Base-by-base conservation (phyloP, 2,329 filamentous ascomycete species). In the Dothistroma pini region DNA sequence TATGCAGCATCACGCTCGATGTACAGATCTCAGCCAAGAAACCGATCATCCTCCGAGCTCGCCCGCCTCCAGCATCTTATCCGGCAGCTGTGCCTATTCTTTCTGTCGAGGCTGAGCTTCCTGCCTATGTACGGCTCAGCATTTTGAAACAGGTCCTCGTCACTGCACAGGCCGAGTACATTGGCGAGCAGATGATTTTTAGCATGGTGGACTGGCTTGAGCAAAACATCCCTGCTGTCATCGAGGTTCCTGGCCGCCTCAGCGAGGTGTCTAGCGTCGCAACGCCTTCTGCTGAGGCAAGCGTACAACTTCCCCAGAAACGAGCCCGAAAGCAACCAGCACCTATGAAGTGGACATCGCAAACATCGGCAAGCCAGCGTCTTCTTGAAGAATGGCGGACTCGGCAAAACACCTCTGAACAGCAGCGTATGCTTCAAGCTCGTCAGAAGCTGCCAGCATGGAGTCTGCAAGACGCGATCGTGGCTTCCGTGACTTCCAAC, bases 181-280 rank as follows among this genome's bases (percentile, higher is more conserved):
- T 88, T 14, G 93, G 91, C 25, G 91, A 96, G 71, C 90, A 91
- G 44, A 96, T 96, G 89, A 84, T 97, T 12, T 97, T 93, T 75
- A 90, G 90, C 66, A 82, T 96, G 12, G 84, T 93, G 56, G 93
- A 96, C 76, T 97, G 93, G 93, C 78, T 97, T 4, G 93, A 97
- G 73, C 86, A 89, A 65, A 88, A 92, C 66, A 86, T 96, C 64
- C 88, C 91, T 60, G 77, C 77, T n/a, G 90, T 97, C 59, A 88
- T 97, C 57, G 87, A 93, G 63, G 85, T 89, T 60, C 95, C 95
- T 0, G 95, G 93, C 1, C 89, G 85, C 64, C 81, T 99, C 44
- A 84, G 89, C 44, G 92, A 96, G 58, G 91, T 97, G 44, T 90
- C 93, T 0, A 86, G 90, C 12, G 91, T 90, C 4, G 86, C 87